A percentile compares a stretch with the other conserved stretches of the same genome.
Conservation (phyloP, 179 eudicot species). For the Corrigiola litoralis region DNA sequence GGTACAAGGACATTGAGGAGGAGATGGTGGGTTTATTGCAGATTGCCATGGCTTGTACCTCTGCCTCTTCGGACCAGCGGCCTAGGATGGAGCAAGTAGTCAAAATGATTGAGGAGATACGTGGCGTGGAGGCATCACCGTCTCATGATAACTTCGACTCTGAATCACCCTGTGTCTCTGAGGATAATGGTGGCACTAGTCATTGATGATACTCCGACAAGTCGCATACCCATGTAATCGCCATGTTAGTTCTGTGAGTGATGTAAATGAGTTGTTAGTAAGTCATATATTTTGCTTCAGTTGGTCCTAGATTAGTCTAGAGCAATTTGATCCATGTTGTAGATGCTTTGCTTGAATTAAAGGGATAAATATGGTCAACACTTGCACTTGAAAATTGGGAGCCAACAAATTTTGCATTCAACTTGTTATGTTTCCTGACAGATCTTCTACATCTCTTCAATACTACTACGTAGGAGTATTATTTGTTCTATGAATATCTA, state of each 20-base stretch:
- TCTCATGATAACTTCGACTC: slow-evolving; percentile 51
- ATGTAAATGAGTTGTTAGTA: slow-evolving; percentile 22
- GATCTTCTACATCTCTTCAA: no score
- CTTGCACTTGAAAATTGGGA: slow-evolving; percentile 2
- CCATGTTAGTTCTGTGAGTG: not conserved
- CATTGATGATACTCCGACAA: slow-evolving; percentile 27
- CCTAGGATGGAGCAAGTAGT: slow-evolving; percentile 67
- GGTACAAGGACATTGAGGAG: slow-evolving; percentile 88
- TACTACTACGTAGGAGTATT: no score
- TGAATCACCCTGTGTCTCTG: slow-evolving; percentile 72
- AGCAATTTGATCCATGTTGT: slow-evolving; percentile 10
- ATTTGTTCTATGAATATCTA: no score
- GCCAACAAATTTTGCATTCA: slow-evolving; percentile 17
- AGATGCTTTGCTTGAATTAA: slow-evolving; percentile 4
- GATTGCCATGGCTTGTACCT: slow-evolving; percentile 78
- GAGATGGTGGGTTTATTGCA: slow-evolving; percentile 91
- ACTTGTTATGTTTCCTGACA: not conserved
- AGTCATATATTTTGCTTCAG: slow-evolving; percentile 7
- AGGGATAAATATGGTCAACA: not conserved
- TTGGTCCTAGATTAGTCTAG: slow-evolving; percentile 11
- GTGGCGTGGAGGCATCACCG: slow-evolving; percentile 71
- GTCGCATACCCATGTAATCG: not conserved
- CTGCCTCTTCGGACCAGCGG: slow-evolving; percentile 56
- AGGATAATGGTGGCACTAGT: slow-evolving; percentile 49
- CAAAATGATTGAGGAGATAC: slow-evolving; percentile 74